Conservation (phyloP, 164 flowering plant genomes). For the Stephania japonica region DNA sequence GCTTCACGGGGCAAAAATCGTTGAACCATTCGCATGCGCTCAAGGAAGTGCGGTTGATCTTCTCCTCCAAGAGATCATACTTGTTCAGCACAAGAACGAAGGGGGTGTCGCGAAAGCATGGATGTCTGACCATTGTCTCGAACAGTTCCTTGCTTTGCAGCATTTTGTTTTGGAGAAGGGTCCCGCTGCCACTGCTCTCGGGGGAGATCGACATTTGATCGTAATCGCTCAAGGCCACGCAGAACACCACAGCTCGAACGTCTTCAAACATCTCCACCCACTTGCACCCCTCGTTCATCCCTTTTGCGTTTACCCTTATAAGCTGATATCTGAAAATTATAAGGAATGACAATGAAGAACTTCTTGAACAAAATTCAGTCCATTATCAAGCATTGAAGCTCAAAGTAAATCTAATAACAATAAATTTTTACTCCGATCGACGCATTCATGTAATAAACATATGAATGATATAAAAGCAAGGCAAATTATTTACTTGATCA, state of each 20-base stretch:
- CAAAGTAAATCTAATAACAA: too few relatives aligned
- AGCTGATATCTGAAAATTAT: conserved; percentile 65
- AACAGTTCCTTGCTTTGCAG: conserved; percentile 82
- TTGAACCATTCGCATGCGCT: conserved; percentile 82
- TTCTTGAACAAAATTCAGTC: too few relatives aligned
- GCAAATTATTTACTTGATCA: conserved; percentile 46
- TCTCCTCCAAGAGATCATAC: conserved; percentile 89
- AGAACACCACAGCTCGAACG: conserved; percentile 79
- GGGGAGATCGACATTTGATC: conserved; percentile 55
- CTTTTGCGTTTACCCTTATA: conserved; percentile 80
- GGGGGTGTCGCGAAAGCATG: conserved; percentile 86
- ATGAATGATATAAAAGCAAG: neutral
- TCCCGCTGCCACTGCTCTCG: conserved; percentile 33
- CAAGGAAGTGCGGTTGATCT: conserved; percentile 50
- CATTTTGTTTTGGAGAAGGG: conserved; percentile 70
- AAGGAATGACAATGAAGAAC: neutral
- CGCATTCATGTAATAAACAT: neutral
- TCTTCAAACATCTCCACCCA: conserved; percentile 99
- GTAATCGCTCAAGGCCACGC: conserved; percentile 75
- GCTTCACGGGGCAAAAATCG: conserved; percentile 74
- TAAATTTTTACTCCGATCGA: neutral
- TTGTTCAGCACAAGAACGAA: conserved; percentile 84
- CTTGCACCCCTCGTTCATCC: conserved; percentile 93
- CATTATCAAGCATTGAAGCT: too few relatives aligned
- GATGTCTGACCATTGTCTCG: conserved; percentile 68